phyloP scores from a whole-genome alignment of 768 basidiomycete species.

The Lactifluus volemus region DNA sequence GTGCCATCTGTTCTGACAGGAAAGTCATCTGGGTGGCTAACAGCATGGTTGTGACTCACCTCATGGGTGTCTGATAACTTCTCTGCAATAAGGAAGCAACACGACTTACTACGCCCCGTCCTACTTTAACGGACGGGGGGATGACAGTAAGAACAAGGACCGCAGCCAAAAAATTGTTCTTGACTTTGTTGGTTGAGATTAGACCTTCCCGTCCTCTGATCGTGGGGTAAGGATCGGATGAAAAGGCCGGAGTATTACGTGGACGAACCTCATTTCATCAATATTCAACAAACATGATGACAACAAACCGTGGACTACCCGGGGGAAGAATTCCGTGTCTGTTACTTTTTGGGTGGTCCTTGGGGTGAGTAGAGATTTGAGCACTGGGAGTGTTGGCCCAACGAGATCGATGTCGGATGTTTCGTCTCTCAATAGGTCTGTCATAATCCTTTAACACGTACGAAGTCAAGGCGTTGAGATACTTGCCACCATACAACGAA shows the following conservation, averaged over 20 bases:
- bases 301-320: constrained; percentile 69
- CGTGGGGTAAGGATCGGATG: neutral
- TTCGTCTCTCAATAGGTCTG: constrained; percentile 84
- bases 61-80: constrained; percentile 64
- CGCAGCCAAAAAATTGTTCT: constrained; percentile 80
- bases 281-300: constrained; percentile 79
- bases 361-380: constrained; percentile 66
- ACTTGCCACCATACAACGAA: constrained; percentile 67
- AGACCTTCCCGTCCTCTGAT: constrained; percentile 70
- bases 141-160: constrained; percentile 80
- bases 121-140: constrained; percentile 56
- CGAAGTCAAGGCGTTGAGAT: neutral
- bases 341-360: constrained; percentile 36
- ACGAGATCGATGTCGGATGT: constrained; percentile 68
- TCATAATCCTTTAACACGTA: constrained; percentile 5
- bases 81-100: constrained; percentile 77
- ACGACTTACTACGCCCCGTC: constrained; percentile 74
- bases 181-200: constrained; percentile 74
- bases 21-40: neutral
- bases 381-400: constrained; percentile 67
- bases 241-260: neutral
- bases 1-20: constrained; percentile 44
- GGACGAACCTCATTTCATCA: constrained; percentile 83
- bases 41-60: constrained; percentile 31
- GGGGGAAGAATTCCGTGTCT: constrained; percentile 40